Percentiles rank a stretch among this genome's conserved stretches.
Conservation (phyloP, 108 stramenopile species). For the Bacterosira constricta region DNA sequence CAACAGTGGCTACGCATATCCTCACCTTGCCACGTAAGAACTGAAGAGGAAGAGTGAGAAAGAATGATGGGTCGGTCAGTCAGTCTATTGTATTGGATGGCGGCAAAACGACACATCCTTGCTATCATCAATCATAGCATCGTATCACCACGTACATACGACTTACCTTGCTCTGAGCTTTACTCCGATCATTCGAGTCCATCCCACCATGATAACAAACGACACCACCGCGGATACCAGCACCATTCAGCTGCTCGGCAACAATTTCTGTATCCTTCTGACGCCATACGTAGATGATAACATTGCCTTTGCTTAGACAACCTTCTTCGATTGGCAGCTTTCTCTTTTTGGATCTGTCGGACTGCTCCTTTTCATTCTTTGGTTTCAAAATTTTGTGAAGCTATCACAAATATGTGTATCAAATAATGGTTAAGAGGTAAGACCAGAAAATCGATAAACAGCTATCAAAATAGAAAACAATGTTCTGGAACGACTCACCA, state of each 20-base stretch:
- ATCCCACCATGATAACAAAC: slow-evolving; percentile 91
- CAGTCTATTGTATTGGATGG: too few relatives aligned
- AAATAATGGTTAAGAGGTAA: not conserved
- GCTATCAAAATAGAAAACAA: not conserved
- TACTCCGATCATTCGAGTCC: slow-evolving; percentile 70
- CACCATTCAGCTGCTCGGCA: slow-evolving; percentile 68
- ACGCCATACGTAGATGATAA: slow-evolving; percentile 93
- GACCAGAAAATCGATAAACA: not conserved
- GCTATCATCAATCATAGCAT: too few relatives aligned
- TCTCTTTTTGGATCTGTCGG: slow-evolving; percentile 1
- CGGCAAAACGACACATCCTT: too few relatives aligned
- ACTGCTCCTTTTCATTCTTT: slow-evolving; percentile 19
- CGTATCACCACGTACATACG: too few relatives aligned
- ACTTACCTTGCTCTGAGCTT: slow-evolving; percentile 78
- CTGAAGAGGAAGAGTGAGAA: slow-evolving; percentile 16
- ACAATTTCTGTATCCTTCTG: slow-evolving; percentile 88
- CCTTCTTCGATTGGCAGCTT: slow-evolving; percentile 57
- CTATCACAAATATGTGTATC: slow-evolving; percentile 22
- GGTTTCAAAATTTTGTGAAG: slow-evolving; percentile 62
- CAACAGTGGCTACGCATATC: slow-evolving; percentile 93
- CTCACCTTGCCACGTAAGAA: slow-evolving; percentile 90
- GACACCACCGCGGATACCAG: slow-evolving; percentile 71
- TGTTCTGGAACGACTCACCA: slow-evolving; percentile 44
- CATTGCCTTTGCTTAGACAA: slow-evolving; percentile 67
- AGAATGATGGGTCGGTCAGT: too few relatives aligned